Base-by-base conservation (phyloP, 805 yeast genomes). In the Ogataea methanolica region DNA sequence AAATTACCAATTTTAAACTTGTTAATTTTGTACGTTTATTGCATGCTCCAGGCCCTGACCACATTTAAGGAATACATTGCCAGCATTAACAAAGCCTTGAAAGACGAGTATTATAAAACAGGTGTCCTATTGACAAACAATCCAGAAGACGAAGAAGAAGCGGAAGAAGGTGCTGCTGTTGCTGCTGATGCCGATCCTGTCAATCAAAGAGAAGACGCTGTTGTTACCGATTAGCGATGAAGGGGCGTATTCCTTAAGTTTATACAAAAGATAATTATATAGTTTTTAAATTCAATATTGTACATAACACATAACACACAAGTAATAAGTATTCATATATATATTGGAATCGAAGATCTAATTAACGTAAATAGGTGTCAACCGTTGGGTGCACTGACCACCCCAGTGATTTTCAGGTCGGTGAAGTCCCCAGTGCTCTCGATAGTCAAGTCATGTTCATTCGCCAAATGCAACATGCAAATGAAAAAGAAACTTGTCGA, bases 401-500 rank as follows among this genome's bases (percentile, higher is more conserved):
- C n/a, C 7, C 41, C 51, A 42, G 43, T 52, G 4, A 61, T 59
- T 2, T 41, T 43, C 16, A 62, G 38, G 48, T 63, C 65, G 1
- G 47, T 40, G 36, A 44, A 42, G n/a, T 47, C 46, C 6, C 69
- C 76, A 9, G 69, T 76, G 50, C 78, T 76, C 16, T 72, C 69
- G 7, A 89, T 74, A 6, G 69, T 60, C 31, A 89, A 69, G 1
- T 91, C 92, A 58, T 86, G 83, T 62, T 89, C 97, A 61, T 90
- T 89, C 14, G 96, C 96, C 54, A 89, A 70, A 67, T 89, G 97
- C 34, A 89, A 67, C 58, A 88, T 67, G 56, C 96, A 86, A 48
- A 89, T 87, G 57, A 89, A 89, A 59, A 88, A 86, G 63, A 86
- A 86, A 65, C 95, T 84, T 1, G 96, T 88, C 1, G 95, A 85